phyloP scores from a whole-genome alignment of 192 early-diverging fungal genomes.

The Podila epigama region DNA sequence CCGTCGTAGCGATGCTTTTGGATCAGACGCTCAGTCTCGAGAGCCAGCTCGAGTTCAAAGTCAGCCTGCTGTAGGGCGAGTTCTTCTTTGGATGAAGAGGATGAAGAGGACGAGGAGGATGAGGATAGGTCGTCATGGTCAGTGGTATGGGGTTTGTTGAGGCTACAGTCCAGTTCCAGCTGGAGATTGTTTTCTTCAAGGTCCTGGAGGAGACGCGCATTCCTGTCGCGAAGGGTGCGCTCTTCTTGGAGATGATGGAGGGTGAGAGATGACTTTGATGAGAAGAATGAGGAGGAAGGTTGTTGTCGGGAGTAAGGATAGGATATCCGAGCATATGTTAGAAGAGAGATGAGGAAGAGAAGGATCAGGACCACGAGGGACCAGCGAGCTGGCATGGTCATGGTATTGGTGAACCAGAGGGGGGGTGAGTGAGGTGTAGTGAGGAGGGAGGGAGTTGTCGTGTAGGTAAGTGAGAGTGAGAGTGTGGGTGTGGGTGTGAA shows the following conservation, averaged over 20 bases:
- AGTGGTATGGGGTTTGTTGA: background rate
- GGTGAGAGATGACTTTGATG: background rate
- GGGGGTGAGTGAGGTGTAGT: background rate
- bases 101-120: background rate
- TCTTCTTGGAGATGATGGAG: conserved; percentile 42
- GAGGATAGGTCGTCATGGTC: no score
- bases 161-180: conserved; percentile 18
- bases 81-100: conserved; percentile 11
- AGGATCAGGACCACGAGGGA: conserved; percentile 26
- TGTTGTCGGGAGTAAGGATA: background rate
- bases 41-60: conserved; percentile 44
- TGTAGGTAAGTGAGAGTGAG: background rate
- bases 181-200: conserved; percentile 40
- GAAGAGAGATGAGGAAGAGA: conserved; percentile 29
- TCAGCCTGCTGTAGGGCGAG: conserved; percentile 23
- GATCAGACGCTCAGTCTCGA: conserved; percentile 24
- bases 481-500: background rate
- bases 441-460: background rate
- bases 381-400: conserved; percentile 39
- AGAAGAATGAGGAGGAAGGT: background rate
- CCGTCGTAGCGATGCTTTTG: conserved; percentile 20
- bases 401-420: background rate
- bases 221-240: conserved; percentile 26
- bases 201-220: conserved; percentile 26
- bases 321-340: conserved; percentile 24